phyloP scores from a whole-genome alignment of 768 basidiomycete species.

The Kockovaella imperatae region DNA sequence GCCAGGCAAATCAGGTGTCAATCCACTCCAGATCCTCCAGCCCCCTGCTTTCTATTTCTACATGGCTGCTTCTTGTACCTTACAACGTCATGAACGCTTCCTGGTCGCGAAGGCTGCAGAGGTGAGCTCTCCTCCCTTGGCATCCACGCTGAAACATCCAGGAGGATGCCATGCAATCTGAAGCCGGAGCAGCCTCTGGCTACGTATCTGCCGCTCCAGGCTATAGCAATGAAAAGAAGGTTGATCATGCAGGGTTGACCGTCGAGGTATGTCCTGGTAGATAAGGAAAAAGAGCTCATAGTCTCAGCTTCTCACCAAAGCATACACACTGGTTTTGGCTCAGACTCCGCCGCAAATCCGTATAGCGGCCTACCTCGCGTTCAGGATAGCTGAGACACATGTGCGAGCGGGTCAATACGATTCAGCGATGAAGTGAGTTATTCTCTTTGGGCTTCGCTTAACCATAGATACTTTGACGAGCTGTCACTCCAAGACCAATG shows the following conservation, averaged over 20 bases:
- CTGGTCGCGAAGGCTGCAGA: conserved; percentile 55
- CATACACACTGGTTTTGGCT: conserved; percentile 88
- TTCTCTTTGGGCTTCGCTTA: background rate
- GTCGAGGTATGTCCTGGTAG: conserved; percentile 57
- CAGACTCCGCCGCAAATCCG: conserved; percentile 63
- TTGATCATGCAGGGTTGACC: conserved; percentile 73
- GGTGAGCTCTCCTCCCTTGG: conserved; percentile 44
- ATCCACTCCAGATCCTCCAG: conserved; percentile 74
- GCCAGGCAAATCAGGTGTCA: conserved; percentile 59
- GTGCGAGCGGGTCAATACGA: conserved; percentile 71
- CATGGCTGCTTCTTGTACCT: conserved; percentile 77
- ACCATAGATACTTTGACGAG: conserved; percentile 75
- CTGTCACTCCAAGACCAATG: conserved; percentile 82
- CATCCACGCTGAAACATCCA: conserved; percentile 1
- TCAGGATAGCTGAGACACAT: conserved; percentile 81
- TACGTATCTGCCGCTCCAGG: conserved; percentile 54
- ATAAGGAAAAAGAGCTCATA: background rate
- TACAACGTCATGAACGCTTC: conserved; percentile 64
- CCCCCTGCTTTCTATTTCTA: conserved; percentile 91
- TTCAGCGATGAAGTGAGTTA: conserved; percentile 68
- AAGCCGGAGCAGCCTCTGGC: conserved; percentile 22
- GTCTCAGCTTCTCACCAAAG: conserved; percentile 75
- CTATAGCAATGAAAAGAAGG: conserved; percentile 80
- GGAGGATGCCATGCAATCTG: conserved; percentile 19
- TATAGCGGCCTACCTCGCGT: conserved; percentile 82